Conservation (phyloP, 768 basidiomycete species). For the Termitomyces sp. region DNA sequence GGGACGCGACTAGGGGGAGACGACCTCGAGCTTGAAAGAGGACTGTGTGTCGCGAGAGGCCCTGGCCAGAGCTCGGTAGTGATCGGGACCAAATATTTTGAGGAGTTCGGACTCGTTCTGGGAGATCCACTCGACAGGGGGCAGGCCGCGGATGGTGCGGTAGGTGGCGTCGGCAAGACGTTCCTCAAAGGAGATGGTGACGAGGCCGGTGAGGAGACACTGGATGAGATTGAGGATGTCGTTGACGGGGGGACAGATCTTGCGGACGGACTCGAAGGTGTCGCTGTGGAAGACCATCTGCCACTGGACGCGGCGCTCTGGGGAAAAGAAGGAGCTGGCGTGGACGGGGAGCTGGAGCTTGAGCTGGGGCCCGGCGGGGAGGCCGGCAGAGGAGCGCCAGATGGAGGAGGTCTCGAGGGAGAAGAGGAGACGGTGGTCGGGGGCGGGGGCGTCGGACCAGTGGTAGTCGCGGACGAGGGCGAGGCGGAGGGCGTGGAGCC, state of each 20-base stretch:
- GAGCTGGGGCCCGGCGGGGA: conserved; percentile 72
- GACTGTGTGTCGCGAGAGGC: conserved; percentile 67
- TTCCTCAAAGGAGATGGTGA: conserved; percentile 73
- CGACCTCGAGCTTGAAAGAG: conserved; percentile 69
- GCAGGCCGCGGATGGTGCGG: conserved; percentile 72
- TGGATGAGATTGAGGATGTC: conserved; percentile 66
- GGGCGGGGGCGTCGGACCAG: conserved; percentile 56
- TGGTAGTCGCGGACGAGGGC: conserved; percentile 63
- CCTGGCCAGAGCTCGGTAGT: conserved; percentile 66
- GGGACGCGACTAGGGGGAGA: conserved; percentile 29
- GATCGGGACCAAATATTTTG: conserved; percentile 68
- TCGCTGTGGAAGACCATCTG: conserved; percentile 85
- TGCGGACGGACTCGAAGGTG: conserved; percentile 65
- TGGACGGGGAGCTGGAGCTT: conserved; percentile 71
- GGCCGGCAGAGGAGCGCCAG: conserved; percentile 68
- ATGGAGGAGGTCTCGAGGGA: conserved; percentile 74
- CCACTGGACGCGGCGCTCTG: conserved; percentile 81
- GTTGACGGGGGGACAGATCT: conserved; percentile 61
- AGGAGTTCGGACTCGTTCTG: conserved; percentile 60
- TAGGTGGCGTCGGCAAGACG: conserved; percentile 62
- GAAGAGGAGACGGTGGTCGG: conserved; percentile 71
- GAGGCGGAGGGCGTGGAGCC: conserved; percentile 57
- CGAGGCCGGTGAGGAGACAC: conserved; percentile 67
- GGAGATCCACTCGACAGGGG: conserved; percentile 72
- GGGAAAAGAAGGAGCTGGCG: conserved; percentile 81